A percentile compares a stretch with the other conserved stretches of the same genome.
These are phyloP conservation scores for Colletotrichum acutatum DNA, from an alignment of 2,329 filamentous ascomycete genomes.

Conservation along the genomic window DNA sequence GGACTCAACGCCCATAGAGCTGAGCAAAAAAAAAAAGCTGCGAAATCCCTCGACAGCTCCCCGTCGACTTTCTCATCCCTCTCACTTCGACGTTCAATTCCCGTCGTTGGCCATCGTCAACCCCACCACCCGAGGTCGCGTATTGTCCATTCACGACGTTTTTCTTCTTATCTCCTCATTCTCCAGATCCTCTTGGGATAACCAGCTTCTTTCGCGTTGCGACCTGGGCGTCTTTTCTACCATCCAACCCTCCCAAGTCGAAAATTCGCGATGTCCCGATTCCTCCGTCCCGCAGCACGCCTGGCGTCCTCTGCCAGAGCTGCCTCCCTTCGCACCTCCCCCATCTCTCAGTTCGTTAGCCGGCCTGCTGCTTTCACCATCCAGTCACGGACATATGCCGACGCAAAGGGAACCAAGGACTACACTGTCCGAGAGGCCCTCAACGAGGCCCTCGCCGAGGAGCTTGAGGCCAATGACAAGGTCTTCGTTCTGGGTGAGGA, in stretches of 20 bases:
- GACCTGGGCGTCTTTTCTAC: slow-evolving; percentile 2
- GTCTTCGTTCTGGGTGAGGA: slow-evolving; percentile 97
- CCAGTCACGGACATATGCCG: slow-evolving; percentile 67
- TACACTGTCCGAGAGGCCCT: slow-evolving; percentile 97
- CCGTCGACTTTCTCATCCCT: slow-evolving; percentile 29
- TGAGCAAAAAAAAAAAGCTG: slow-evolving; percentile 36
- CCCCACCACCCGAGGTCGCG: slow-evolving; percentile 18
- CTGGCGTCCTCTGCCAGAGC: slow-evolving; percentile 57
- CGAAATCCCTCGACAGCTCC: slow-evolving; percentile 39
- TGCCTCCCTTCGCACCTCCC: slow-evolving; percentile 46
- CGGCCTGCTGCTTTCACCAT: slow-evolving; percentile 49
- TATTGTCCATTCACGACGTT: background rate
- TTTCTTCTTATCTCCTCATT: background rate
- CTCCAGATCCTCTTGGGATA: background rate
- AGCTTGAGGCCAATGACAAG: slow-evolving; percentile 93
- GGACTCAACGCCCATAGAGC: slow-evolving; percentile 38
- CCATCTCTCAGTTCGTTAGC: slow-evolving; percentile 49
- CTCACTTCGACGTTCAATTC: slow-evolving; percentile 32
- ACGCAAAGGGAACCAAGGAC: slow-evolving; percentile 78
- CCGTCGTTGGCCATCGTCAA: slow-evolving; percentile 35
- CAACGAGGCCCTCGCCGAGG: slow-evolving; percentile 97
- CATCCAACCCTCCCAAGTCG: slow-evolving; percentile 16
- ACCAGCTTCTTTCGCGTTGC: slow-evolving; percentile 13
- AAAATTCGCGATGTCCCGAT: slow-evolving; percentile 57
- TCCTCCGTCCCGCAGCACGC: slow-evolving; percentile 62